These are phyloP conservation scores for Globisporangium polare DNA, from an alignment of 352 stramenopile genomes.

Conservation along the genomic window DNA sequence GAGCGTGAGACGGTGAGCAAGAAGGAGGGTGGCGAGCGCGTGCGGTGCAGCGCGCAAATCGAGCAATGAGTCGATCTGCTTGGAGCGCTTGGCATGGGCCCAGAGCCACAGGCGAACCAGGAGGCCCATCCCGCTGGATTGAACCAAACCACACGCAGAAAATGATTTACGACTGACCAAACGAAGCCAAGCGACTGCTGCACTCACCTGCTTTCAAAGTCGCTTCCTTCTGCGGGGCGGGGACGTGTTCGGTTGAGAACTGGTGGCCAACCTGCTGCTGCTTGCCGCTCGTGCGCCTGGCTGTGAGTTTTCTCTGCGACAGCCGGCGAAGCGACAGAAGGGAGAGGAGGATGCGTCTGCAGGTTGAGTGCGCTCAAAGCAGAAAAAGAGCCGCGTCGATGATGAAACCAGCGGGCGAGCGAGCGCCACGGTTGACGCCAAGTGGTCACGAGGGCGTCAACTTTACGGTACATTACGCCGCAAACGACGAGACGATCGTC, in stretches of 20 bases:
- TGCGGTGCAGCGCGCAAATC: slow-evolving; percentile 3
- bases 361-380: too few relatives aligned
- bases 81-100: neutral
- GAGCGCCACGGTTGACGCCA: too few relatives aligned
- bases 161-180: slow-evolving; percentile 4
- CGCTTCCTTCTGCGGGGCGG: neutral
- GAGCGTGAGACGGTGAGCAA: neutral
- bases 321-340: neutral
- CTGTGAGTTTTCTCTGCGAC: neutral
- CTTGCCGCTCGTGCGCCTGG: neutral
- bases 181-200: neutral
- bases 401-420: neutral
- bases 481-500: neutral
- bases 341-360: too few relatives aligned
- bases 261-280: neutral
- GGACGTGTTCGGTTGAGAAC: neutral
- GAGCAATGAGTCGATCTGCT: neutral
- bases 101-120: neutral
- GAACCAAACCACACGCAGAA: neutral
- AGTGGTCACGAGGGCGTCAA: neutral
- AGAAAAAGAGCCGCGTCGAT: neutral
- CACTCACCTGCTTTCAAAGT: slow-evolving; percentile 7
- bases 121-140: neutral
- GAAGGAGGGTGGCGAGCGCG: neutral
- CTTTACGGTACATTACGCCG: neutral